A percentile compares a stretch with the other conserved stretches of the same genome.
These are phyloP conservation scores for Jaminaea rosea DNA, from an alignment of 1,284 basidiomycete species.

Conservation along the genomic window DNA sequence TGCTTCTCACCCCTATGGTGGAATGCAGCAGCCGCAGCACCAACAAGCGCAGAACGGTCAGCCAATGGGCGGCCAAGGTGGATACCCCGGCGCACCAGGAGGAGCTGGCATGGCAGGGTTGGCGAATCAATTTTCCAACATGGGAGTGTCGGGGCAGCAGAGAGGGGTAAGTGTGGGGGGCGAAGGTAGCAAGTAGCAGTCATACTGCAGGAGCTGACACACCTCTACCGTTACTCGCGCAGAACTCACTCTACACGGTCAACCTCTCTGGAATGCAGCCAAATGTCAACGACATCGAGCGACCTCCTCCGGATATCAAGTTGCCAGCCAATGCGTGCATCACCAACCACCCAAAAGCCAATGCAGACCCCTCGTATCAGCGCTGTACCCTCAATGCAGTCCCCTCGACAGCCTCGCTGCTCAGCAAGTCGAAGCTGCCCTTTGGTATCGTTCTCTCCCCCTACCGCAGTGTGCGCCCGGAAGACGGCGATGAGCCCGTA, in stretches of 20 bases:
- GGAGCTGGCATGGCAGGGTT: conserved; percentile 56
- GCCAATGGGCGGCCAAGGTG: conserved; percentile 1
- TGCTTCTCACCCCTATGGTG: conserved; percentile 13
- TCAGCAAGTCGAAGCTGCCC: conserved; percentile 88
- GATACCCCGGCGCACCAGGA: conserved; percentile 1
- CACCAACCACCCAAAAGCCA: conserved; percentile 68
- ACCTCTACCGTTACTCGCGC: conserved; percentile 3
- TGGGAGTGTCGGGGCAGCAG: conserved; percentile 61
- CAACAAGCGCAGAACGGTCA: not conserved
- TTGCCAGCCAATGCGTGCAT: conserved; percentile 74
- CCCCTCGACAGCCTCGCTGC: conserved; percentile 80
- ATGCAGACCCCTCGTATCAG: conserved; percentile 85
- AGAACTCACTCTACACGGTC: conserved; percentile 31
- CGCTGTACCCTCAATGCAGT: conserved; percentile 84
- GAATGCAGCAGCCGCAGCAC: conserved; percentile 6
- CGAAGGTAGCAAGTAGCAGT: conserved; percentile 1
- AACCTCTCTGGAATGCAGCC: conserved; percentile 47
- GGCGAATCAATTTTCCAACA: conserved; percentile 73
- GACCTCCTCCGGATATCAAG: conserved; percentile 76
- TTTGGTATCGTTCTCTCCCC: conserved; percentile 84
- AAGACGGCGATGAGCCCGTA: conserved; percentile 59
- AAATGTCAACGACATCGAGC: conserved; percentile 71
- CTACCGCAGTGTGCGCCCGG: conserved; percentile 64
- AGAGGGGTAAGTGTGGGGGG: conserved; percentile 11
- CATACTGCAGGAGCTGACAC: not conserved